Conservation (phyloP, 2,329 filamentous ascomycete species). For the Neophaeococcomyces aloes region DNA sequence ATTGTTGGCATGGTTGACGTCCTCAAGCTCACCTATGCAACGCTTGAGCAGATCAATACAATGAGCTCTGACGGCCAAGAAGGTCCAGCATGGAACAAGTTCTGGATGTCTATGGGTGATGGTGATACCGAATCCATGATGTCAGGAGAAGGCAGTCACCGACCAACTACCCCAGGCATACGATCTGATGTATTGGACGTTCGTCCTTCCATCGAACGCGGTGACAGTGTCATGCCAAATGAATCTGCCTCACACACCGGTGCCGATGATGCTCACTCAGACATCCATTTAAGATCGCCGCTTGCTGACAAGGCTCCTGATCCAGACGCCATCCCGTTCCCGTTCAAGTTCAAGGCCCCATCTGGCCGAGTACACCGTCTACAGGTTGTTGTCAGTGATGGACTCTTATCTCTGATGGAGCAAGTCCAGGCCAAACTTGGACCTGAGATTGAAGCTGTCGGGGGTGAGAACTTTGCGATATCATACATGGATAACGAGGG, state of each 20-base stretch:
- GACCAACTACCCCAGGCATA: conserved; percentile 55
- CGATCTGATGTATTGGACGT: conserved; percentile 71
- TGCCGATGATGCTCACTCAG: conserved; percentile 58
- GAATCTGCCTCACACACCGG: conserved; percentile 93
- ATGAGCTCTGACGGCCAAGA: conserved; percentile 83
- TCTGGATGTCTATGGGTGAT: conserved; percentile 92
- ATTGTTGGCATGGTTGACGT: conserved; percentile 99
- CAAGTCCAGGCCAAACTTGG: conserved; percentile 78
- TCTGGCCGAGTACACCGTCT: conserved; percentile 87
- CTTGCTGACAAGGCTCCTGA: conserved; percentile 41
- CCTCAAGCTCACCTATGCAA: conserved; percentile 94
- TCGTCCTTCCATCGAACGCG: conserved; percentile 53
- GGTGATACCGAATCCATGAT: conserved; percentile 85
- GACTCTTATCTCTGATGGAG: conserved; percentile 66
- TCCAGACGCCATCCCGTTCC: conserved; percentile 64
- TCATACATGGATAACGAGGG: conserved; percentile 97
- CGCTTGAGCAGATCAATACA: conserved; percentile 80
- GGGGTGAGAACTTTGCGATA: conserved; percentile 78
- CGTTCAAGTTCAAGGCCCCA: conserved; percentile 98
- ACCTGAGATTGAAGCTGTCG: conserved; percentile 68
- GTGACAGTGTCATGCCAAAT: conserved; percentile 79
- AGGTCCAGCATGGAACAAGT: conserved; percentile 98
- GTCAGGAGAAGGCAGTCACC: conserved; percentile 76
- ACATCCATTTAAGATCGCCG: conserved; percentile 39
- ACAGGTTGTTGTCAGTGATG: conserved; percentile 70